phyloP scores from a whole-genome alignment of 176 grass and related monocot genomes.

The Miscanthus lutarioriparius region DNA sequence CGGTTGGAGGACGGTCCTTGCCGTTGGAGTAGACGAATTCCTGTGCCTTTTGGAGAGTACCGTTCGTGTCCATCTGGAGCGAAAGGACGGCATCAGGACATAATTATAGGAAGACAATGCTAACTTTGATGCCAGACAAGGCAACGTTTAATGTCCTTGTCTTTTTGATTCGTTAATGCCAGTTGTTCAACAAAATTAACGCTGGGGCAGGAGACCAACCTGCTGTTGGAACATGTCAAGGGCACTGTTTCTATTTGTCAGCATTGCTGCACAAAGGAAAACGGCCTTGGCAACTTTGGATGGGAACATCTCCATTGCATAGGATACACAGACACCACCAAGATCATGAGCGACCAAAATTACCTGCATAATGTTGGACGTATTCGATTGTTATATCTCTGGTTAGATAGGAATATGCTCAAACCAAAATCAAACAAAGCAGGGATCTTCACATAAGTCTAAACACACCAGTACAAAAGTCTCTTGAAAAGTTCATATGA shows the following conservation, averaged over 20 bases:
- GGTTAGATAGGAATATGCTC: neutral
- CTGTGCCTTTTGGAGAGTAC: slow-evolving; percentile 74
- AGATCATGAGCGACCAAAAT: slow-evolving; percentile 95
- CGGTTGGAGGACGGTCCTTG: slow-evolving; percentile 68
- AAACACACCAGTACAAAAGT: neutral
- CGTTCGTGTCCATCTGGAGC: slow-evolving; percentile 61
- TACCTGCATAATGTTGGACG: slow-evolving; percentile 52
- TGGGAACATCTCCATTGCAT: slow-evolving; percentile 84
- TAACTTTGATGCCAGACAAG: neutral
- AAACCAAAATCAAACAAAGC: slow-evolving; percentile 1
- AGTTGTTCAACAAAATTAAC: neutral
- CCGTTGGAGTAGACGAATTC: slow-evolving; percentile 87
- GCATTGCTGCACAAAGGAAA: slow-evolving; percentile 88
- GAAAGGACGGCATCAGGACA: slow-evolving; percentile 14
- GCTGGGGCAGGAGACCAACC: slow-evolving; percentile 40
- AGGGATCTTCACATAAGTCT: slow-evolving; percentile 15
- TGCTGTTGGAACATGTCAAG: slow-evolving; percentile 88
- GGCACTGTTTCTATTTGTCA: slow-evolving; percentile 61
- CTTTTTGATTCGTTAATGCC: neutral
- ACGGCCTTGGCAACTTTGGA: slow-evolving; percentile 75
- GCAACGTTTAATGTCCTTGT: neutral
- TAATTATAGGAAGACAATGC: slow-evolving; percentile 6
- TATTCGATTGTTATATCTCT: slow-evolving; percentile 13
- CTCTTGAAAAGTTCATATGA: neutral
- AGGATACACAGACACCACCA: slow-evolving; percentile 85